phyloP scores from a whole-genome alignment of 129 eudicot species.

The Helianthus annuus region HanXRQr2.0-SUNRISE NC_035437.2:2389986-2390485 shows the following conservation, averaged over 20 bases:
- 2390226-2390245: constrained; percentile 95
- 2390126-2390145: neutral
- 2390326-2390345: neutral
- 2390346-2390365: neutral
- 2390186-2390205: constrained; percentile 95
- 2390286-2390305: constrained; percentile 99
- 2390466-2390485: constrained; percentile 95
- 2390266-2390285: constrained; percentile 94
- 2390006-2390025: constrained; percentile 88
- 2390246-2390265: constrained; percentile 89
- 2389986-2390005: constrained; percentile 89
- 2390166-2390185: constrained; percentile 49
- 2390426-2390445: constrained; percentile 99
- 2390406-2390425: constrained; percentile 97
- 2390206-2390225: constrained; percentile 93
- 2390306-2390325: constrained; percentile 82
- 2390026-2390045: constrained; percentile 97
- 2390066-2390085: constrained; percentile 97
- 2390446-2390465: constrained; percentile 95
- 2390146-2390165: neutral
- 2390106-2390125: constrained; percentile 55
- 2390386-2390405: constrained; percentile 53
- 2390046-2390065: constrained; percentile 99
- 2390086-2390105: constrained; percentile 96
- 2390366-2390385: neutral